A percentile compares a stretch with the other conserved stretches of the same genome.
Conservation (phyloP, 345 rosid species). For the Iberis pinnata region DNA sequence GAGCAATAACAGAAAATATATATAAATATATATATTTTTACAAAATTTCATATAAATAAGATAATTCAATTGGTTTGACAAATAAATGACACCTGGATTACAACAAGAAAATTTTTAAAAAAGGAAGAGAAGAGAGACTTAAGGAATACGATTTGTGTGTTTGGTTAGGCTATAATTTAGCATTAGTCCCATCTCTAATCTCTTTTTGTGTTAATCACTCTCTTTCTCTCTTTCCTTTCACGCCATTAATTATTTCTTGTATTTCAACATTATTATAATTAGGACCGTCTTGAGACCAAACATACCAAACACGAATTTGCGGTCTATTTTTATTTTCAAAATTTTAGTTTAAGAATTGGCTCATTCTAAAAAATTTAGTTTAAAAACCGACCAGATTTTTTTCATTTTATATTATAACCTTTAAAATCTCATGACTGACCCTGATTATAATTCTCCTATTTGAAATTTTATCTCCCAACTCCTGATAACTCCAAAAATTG, state of each 20-base stretch:
- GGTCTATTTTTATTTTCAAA: no score
- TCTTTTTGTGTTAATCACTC: constrained; percentile 36
- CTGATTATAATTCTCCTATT: no score
- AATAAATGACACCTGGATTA: not conserved
- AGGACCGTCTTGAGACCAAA: no score
- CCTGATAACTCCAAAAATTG: no score
- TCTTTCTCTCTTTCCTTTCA: constrained; percentile 22
- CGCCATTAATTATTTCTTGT: constrained; percentile 26
- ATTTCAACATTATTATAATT: not conserved
- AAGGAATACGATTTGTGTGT: constrained; percentile 26
- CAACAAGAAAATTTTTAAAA: not conserved
- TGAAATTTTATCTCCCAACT: no score
- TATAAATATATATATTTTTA: not conserved
- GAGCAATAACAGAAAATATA: not conserved
- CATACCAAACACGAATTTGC: no score
- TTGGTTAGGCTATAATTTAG: constrained; percentile 34
- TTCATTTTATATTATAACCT: no score
- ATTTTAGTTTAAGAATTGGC: no score
- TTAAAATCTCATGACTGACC: no score
- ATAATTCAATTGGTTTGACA: constrained; percentile 15
- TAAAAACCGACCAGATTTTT: no score
- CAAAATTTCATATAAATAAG: not conserved
- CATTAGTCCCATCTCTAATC: constrained; percentile 34
- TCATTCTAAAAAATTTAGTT: no score
- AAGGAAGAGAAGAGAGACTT: constrained; percentile 14